Base-by-base conservation (phyloP, 2,329 filamentous ascomycete genomes). In the Alternaria arborescens region DNA sequence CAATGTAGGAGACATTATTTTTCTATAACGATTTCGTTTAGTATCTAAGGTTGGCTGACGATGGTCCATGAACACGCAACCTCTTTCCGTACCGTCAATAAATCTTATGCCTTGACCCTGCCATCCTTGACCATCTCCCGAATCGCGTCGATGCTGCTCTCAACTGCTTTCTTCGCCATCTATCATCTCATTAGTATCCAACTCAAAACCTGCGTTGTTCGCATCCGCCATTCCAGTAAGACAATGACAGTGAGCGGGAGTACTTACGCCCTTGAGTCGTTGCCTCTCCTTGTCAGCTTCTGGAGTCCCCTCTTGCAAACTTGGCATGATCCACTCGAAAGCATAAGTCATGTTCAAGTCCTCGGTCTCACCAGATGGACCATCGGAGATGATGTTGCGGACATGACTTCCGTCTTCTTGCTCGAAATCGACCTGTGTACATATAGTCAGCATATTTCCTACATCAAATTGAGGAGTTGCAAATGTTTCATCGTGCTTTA, bases 301-400 rank as follows among this genome's bases (percentile, higher is more conserved):
- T 14, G 75, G 72, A 32, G 72, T 77, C 34, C 75, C 77, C 44
- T 75, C 73, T 32, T 75, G 50, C 3, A 82, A 61, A 43, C 79
- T 60, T 1, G 76, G 75, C 46, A 78, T 64, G 18, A 69, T 65
- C 69, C 79, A 80, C 60, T 83, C 79, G 68, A 84, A 84, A 22
- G 76, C 78, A 61, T 82, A 84, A 12, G 81, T 84, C 78, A 84
- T 79, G 36, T 78, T 66, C 52, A 81, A 66, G 50, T 81, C 79
- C 8, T 67, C 61, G 14, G 70, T 71, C 14, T 65, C 67, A 34
- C 77, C 69, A 3, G 66, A 70, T 6, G 77, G 66, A 2, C 79
- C 81, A 53, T 79, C 71, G 1, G 77, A 80, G 24, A 84, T 69
- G 22, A 82, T 78, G 55, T 84, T 84, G 34, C 76, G 78, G 36